Base-by-base conservation (phyloP, 352 stramenopile genomes). In the Phytophthora tentaculata region DNA sequence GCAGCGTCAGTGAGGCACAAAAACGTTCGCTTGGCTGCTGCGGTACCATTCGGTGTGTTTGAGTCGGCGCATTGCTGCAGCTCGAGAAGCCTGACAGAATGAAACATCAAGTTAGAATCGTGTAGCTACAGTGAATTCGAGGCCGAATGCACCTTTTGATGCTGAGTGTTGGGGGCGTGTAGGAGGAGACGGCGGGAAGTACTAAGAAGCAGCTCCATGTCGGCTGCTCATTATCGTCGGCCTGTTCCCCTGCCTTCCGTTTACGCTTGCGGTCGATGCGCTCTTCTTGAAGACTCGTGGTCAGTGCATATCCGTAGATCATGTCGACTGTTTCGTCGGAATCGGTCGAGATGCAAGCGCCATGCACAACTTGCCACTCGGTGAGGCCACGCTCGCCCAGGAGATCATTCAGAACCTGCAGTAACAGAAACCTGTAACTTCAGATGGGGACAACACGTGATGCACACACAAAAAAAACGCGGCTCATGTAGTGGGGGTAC, bases 321-420 rank as follows among this genome's bases (percentile, higher is more conserved):
- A 74, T 22, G 32, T 79, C 71, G n/a, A 77, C 37, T 13, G 22
- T 24, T 48, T 73, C 63, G 32, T 52, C 22, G 19, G 47, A 69
- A 62, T 61, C 48, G 23, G 49, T 24, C 10, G 56, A 61, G 35
- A 80, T 26, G 26, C 49, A 55, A 43, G 56, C 66, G 29, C 51
- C 58, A 44, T 53, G 26, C n/a, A 69, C 56, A 19, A 82, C 61
- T 64, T 73, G 64, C 75, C 73, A 79, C 24, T 77, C 56, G 2
- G 24, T 66, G 37, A 88, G 59, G 9, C 75, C 77, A 22, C 76
- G 80, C 19, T 83, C 50, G 4, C 45, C 32, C 39, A 77, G 48
- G 45, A 88, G 61, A 63, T 88, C 80, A n/a, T 73, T 71, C 52
- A 88, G 56, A 41, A 84, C 73, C 77, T 88, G 59, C 3, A 55